phyloP scores from a whole-genome alignment of 257 asterid species.

The Solanum neorickii region DNA sequence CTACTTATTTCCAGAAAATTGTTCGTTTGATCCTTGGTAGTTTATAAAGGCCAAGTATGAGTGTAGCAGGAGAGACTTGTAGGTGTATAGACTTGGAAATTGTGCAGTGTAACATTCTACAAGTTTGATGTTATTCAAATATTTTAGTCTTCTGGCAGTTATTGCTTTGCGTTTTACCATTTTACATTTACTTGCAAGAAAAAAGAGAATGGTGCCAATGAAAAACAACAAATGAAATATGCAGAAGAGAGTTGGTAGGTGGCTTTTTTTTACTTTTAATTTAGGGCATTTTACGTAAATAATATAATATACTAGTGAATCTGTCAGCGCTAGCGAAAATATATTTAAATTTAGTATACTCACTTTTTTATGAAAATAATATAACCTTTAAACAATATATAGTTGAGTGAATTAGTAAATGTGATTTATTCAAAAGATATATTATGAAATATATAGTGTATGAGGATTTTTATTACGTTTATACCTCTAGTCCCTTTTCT shows the following conservation, averaged over 20 bases:
- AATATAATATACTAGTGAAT: no score
- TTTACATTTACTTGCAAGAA: background rate
- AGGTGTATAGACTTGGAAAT: background rate
- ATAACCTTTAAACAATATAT: no score
- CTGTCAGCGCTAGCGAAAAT: no score
- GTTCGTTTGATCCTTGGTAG: background rate
- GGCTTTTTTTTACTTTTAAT: no score
- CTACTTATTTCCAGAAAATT: background rate
- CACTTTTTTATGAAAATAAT: no score
- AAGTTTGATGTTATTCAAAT: background rate
- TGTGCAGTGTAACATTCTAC: background rate
- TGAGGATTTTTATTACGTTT: no score
- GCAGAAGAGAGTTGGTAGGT: background rate
- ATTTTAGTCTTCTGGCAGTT: background rate
- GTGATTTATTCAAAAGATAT: no score
- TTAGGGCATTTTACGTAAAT: background rate
- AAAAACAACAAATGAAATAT: background rate
- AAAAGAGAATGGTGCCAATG: background rate
- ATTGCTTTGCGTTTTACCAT: background rate
- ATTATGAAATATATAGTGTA: no score
- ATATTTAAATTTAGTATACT: no score
- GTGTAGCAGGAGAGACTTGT: background rate
- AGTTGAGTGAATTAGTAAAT: no score
- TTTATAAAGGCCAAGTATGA: background rate
- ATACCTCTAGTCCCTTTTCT: no score